Conservation (phyloP, 1,284 basidiomycete species). For the Flammula alnicola region DNA sequence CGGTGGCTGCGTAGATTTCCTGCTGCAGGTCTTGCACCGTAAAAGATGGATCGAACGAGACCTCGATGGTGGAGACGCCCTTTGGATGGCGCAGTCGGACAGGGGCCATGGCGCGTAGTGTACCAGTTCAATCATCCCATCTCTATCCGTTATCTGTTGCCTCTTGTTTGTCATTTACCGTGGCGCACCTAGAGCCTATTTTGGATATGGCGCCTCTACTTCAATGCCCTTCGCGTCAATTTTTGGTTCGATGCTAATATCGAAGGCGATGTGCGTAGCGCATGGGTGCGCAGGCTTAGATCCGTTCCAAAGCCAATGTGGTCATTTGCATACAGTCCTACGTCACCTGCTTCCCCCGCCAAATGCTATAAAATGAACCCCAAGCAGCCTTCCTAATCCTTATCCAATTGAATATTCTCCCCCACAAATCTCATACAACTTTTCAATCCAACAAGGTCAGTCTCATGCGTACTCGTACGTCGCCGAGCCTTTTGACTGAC, state of each 20-base stretch:
- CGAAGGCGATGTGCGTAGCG: too few species aligned
- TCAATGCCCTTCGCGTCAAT: too few species aligned
- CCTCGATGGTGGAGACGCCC: conserved; percentile 78
- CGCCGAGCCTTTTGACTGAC: neutral
- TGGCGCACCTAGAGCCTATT: conserved; percentile 12
- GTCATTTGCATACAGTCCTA: too few species aligned
- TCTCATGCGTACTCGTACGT: conserved; percentile 5
- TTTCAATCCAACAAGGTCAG: conserved; percentile 5
- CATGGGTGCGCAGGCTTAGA: too few species aligned
- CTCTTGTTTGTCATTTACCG: conserved; percentile 17
- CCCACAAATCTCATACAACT: too few species aligned
- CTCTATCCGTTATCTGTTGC: conserved; percentile 20
- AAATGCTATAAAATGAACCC: too few species aligned
- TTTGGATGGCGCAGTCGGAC: conserved; percentile 81
- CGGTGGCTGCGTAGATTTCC: conserved; percentile 65
- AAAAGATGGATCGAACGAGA: conserved; percentile 56
- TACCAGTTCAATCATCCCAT: neutral
- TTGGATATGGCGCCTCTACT: neutral
- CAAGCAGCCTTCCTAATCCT: too few species aligned
- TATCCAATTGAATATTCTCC: too few species aligned
- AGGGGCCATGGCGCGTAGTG: conserved; percentile 52
- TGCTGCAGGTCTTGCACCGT: conserved; percentile 78
- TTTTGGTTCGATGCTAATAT: too few species aligned
- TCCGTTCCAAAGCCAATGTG: too few species aligned
- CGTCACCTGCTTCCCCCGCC: too few species aligned